A percentile compares a stretch with the other conserved stretches of the same genome.
Conservation (phyloP, 225 moss, liverwort and hornwort species). For the Neckera pumila region DNA sequence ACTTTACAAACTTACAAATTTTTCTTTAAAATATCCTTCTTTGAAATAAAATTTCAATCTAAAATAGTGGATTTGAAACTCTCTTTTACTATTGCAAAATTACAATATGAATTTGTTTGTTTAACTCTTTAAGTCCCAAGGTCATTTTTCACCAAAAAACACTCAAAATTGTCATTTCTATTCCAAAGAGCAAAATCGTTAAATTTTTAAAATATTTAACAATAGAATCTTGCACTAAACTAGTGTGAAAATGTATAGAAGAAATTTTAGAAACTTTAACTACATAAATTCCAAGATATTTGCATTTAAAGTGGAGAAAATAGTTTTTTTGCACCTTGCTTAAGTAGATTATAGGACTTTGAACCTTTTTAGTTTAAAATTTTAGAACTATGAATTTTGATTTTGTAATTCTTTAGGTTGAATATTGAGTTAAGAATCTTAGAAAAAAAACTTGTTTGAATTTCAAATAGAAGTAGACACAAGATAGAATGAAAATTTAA, state of each 20-base stretch:
- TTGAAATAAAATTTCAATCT: background rate
- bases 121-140: background rate
- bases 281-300: background rate
- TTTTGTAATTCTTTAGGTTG: background rate
- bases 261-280: fast-evolving
- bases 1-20: background rate
- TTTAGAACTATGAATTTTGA: background rate
- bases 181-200: background rate
- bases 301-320: background rate
- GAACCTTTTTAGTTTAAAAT: background rate
- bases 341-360: background rate
- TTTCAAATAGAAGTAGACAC: background rate
- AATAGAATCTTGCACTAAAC: fast-evolving
- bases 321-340: background rate
- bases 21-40: background rate
- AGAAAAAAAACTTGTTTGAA: background rate
- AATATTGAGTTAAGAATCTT: background rate
- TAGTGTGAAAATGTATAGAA: background rate
- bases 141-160: background rate
- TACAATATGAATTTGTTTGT: background rate
- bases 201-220: too few species aligned
- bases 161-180: background rate
- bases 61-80: background rate
- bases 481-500: background rate
- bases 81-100: background rate